phyloP scores from a whole-genome alignment of 2,329 filamentous ascomycete genomes.

The Thielaviopsis musarum region DNA sequence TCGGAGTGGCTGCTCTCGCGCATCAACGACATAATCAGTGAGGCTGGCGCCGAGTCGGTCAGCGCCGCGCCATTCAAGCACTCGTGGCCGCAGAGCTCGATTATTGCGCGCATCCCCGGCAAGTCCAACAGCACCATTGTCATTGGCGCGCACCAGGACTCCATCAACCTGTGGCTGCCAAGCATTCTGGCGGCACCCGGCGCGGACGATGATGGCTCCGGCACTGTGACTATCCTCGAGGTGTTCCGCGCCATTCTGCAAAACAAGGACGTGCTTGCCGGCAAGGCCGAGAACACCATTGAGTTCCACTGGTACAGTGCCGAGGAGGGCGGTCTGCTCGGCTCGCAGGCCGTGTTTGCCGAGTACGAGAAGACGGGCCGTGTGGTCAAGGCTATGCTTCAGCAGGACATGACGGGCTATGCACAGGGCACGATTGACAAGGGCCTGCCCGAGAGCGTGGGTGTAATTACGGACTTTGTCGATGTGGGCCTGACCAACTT shows the following conservation, averaged over 20 bases:
- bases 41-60: slow-evolving; percentile 53
- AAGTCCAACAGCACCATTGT: slow-evolving; percentile 69
- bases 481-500: slow-evolving; percentile 69
- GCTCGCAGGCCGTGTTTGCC: slow-evolving; percentile 78
- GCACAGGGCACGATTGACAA: slow-evolving; percentile 68
- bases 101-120: slow-evolving; percentile 84
- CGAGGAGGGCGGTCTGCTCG: slow-evolving; percentile 74
- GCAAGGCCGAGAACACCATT: slow-evolving; percentile 66
- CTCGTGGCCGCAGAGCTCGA: slow-evolving; percentile 74
- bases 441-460: slow-evolving; percentile 68
- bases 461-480: slow-evolving; percentile 85
- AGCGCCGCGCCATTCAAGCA: slow-evolving; percentile 61
- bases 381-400: slow-evolving; percentile 87
- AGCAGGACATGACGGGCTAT: slow-evolving; percentile 96
- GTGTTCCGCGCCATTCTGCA: slow-evolving; percentile 66
- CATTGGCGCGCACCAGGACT: slow-evolving; percentile 86
- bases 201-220: slow-evolving; percentile 89
- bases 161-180: slow-evolving; percentile 82
- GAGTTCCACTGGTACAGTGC: slow-evolving; percentile 97
- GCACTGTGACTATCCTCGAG: slow-evolving; percentile 88
- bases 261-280: slow-evolving; percentile 50
- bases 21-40: slow-evolving; percentile 53
- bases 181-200: slow-evolving; percentile 72
- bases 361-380: slow-evolving; percentile 56
- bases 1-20: slow-evolving; percentile 72